Percentiles rank a stretch among this genome's conserved stretches.
Conservation (phyloP, 2,329 filamentous ascomycete species). For the Sclerotiophoma versabilis region DNA sequence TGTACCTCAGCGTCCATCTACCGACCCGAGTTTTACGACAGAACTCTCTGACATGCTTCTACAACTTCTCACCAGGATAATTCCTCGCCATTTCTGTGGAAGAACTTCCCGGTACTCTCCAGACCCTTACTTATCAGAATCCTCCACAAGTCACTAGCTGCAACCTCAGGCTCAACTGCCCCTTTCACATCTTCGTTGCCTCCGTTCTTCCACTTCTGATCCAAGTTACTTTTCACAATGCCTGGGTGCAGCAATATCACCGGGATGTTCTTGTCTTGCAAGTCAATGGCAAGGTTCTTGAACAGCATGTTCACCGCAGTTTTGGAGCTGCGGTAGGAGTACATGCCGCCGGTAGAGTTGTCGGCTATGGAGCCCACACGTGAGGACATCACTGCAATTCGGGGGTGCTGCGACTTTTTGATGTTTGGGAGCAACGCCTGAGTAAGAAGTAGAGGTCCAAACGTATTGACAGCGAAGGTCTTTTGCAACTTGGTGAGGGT, state of each 20-base stretch:
- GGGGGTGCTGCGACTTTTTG: constrained; percentile 37
- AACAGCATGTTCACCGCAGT: constrained; percentile 56
- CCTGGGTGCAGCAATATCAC: constrained; percentile 56
- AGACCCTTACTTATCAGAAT: constrained; percentile 51
- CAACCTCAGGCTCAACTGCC: constrained; percentile 55
- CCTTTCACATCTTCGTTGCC: constrained; percentile 35
- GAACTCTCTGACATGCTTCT: neutral
- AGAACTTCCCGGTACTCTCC: constrained; percentile 54
- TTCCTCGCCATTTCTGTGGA: constrained; percentile 54
- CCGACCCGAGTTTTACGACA: no score
- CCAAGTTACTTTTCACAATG: constrained; percentile 47
- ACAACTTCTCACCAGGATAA: constrained; percentile 50
- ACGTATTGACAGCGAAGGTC: constrained; percentile 55
- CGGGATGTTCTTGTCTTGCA: constrained; percentile 49
- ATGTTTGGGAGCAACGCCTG: constrained; percentile 55
- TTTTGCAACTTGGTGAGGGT: constrained; percentile 38
- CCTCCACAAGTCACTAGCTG: constrained; percentile 54
- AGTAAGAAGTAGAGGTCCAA: constrained; percentile 54
- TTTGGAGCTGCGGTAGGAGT: constrained; percentile 55
- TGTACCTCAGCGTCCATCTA: no score
- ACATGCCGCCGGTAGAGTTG: constrained; percentile 52
- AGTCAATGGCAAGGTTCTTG: constrained; percentile 54
- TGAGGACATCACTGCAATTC: constrained; percentile 53
- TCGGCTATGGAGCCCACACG: constrained; percentile 55
- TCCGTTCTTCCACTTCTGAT: constrained; percentile 34